Evolutionary conservation across 2,329 filamentous ascomycete genomes (phyloP).

Genomic region (Elsinoe fawcettii): DNA sequence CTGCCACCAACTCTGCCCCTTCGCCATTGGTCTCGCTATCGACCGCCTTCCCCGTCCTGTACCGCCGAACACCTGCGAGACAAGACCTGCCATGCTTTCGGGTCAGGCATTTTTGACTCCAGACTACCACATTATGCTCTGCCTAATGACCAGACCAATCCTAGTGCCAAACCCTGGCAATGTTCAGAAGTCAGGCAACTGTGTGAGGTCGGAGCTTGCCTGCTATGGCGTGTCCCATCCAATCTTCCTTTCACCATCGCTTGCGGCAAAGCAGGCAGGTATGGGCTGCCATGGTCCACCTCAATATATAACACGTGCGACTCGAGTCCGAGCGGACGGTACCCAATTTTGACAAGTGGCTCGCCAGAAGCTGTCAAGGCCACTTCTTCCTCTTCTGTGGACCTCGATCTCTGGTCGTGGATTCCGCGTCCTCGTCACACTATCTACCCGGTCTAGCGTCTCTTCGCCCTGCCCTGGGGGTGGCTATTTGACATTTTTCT

Average conservation of each 20-base stretch:
- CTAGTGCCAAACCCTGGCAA: constrained; percentile 1
- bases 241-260: neutral
- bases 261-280: neutral
- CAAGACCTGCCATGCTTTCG: neutral
- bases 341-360: neutral
- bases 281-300: neutral
- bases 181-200: neutral
- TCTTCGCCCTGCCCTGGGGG: neutral
- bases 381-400: neutral
- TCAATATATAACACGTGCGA: constrained; percentile 11
- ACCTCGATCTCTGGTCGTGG: neutral
- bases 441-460: neutral
- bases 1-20: neutral
- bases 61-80: neutral
- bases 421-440: constrained; percentile 2
- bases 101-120: neutral
- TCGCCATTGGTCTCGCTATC: neutral
- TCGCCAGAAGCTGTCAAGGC: constrained; percentile 8
- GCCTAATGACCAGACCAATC: neutral
- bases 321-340: constrained; percentile 6
- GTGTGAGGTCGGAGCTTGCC: neutral
- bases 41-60: neutral
- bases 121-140: neutral
- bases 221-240: neutral
- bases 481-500: neutral